Evolutionary conservation across 169 alveolate genomes (phyloP), one percentile per base, ranked within the genome.

Genomic region (Neospora caninum): DNA sequence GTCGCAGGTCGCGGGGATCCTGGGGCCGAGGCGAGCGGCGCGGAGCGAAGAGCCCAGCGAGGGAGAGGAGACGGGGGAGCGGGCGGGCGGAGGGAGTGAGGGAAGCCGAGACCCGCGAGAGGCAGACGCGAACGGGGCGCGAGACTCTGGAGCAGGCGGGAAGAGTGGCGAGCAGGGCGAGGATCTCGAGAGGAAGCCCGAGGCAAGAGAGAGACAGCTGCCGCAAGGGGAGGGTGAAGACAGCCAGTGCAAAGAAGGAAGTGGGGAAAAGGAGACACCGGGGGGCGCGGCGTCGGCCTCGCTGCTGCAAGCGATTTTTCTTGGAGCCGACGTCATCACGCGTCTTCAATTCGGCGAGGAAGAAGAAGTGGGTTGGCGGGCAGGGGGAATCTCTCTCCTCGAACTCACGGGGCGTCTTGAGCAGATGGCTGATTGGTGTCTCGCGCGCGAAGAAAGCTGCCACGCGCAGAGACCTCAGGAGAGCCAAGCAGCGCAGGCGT

Each of bases 311-410:
- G 88, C 93, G 34, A 41, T 73, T 7, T 89, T 89, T 43, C 41
- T 39, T 16, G 93, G 93, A 16, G 93, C 93, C 18, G 88, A 89
- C 45, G 34, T 89, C 78, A 86, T 89, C 54, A 78, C 88, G 69
- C 86, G 93, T 22, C 93, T 89, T 22, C 93, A 89, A 73, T 89
- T 58, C 70, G 93, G 80, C 31, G 73, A 43, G 42, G 67, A 88
- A 29, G 93, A 67, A 42, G 93, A 89, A 53, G 93, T 70, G 36
- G 93, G 93, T 34, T 89, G 93, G 93, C 36, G 93, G 20, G 93
- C 93, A 9, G 93, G 93, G 78, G 93, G 93, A 20, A 67, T 31
- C 20, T 58, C 87, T 6, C 93, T 89, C 38, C 80, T 89, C 6
- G 93, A 89, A 34, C 80, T 89, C 39, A 73, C 88, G 9, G 88